phyloP scores from a whole-genome alignment of 352 stramenopile species.

The Phytophthora hybrid region DNA sequence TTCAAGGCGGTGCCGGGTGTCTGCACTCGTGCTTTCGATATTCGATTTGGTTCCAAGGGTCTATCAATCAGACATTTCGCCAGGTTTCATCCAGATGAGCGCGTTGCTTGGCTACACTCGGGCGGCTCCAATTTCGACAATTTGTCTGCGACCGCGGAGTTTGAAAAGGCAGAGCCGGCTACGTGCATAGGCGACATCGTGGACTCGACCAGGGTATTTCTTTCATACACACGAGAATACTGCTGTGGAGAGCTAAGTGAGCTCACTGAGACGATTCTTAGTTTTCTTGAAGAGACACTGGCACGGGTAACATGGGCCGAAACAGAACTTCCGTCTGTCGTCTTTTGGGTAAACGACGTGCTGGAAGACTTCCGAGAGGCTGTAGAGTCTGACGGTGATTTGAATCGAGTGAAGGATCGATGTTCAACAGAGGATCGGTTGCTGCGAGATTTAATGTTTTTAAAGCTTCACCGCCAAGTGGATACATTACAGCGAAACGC shows the following conservation, averaged over 20 bases:
- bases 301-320: background rate
- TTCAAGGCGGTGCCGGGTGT: too few relatives aligned
- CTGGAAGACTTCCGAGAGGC: constrained; percentile 7
- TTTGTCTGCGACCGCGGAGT: constrained; percentile 10
- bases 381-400: background rate
- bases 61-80: background rate
- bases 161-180: background rate
- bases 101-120: background rate
- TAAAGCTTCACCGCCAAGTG: too few relatives aligned
- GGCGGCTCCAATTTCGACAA: constrained; percentile 12
- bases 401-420: background rate
- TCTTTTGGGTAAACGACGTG: constrained; percentile 13
- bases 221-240: background rate
- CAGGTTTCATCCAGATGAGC: background rate
- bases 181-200: background rate
- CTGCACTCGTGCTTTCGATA: too few relatives aligned
- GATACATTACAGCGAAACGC: too few relatives aligned
- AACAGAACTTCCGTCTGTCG: constrained; percentile 1
- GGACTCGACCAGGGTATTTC: constrained; percentile 4
- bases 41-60: too few relatives aligned
- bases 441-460: too few relatives aligned
- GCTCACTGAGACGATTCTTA: background rate
- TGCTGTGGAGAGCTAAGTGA: constrained; percentile 4
- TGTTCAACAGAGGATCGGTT: background rate
- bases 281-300: constrained; percentile 9